Conservation (phyloP, 176 grass and related monocot species). For the Carex littledalei region DNA sequence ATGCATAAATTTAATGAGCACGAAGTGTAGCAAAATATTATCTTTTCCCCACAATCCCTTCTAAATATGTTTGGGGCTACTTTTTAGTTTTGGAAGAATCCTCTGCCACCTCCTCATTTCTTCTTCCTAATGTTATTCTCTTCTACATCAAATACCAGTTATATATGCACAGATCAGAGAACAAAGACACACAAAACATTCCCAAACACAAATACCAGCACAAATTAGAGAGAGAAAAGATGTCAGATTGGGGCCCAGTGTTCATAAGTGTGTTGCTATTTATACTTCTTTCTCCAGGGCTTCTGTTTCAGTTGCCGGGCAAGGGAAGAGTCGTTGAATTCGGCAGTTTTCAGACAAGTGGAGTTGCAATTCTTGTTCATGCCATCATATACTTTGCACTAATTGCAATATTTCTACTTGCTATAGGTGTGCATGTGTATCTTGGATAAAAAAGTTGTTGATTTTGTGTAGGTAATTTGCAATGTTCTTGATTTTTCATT, state of each 20-base stretch:
- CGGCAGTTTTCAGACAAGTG: constrained; percentile 87
- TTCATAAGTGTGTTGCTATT: constrained; percentile 74
- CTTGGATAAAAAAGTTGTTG: constrained; percentile 32
- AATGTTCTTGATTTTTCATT: constrained; percentile 9
- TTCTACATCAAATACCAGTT: constrained; percentile 8
- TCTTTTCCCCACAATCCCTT: background rate
- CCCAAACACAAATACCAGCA: background rate
- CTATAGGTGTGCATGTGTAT: constrained; percentile 60
- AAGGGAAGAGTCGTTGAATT: constrained; percentile 62
- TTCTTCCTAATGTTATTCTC: constrained; percentile 24
- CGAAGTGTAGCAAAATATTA: background rate
- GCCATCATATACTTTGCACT: constrained; percentile 74
- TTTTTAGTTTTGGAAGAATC: constrained; percentile 2
- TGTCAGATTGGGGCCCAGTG: constrained; percentile 80
- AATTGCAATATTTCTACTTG: constrained; percentile 76
- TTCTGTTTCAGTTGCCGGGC: constrained; percentile 73
- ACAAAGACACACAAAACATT: background rate
- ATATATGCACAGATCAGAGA: background rate
- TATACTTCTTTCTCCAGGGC: constrained; percentile 80
- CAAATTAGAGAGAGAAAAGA: constrained; percentile 2
- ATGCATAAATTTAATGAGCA: background rate
- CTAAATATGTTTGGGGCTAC: background rate
- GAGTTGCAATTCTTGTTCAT: constrained; percentile 73
- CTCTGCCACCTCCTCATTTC: constrained; percentile 17
- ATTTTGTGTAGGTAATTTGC: constrained; percentile 2